Evolutionary conservation across 495 filamentous ascomycete species (phyloP), one percentile per base, ranked within the genome.

Genomic region (Aspergillus kassunensis): DNA sequence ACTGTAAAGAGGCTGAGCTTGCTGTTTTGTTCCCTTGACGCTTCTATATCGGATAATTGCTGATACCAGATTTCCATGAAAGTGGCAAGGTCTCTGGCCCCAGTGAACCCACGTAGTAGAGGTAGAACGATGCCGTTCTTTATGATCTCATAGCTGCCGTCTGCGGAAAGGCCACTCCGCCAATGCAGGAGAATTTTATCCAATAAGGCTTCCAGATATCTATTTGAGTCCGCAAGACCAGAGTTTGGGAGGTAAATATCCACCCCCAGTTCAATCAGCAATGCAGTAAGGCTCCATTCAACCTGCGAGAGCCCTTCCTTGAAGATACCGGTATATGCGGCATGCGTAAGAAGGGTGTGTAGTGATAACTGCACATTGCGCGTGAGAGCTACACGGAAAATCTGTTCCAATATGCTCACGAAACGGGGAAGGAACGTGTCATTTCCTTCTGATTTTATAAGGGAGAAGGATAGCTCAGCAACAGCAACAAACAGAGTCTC

Each of bases 31-130:
- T 65, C 49, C 34, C 70, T 63, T 42, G 66, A 59, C 45, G 65
- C 60, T 49, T 81, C 73, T n/a, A 72, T 58, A 19, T 68, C 56
- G 20, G 69, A 58, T 8, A 92, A 75, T 57, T 86, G 80, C 9
- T 72, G 65, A 36, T 80, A 71, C 89, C 89, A 93, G 12, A 79
- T 61, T 25, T 76, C 70, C 57, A 90, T 68, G 59, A 92, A 93
- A 4, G 76, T 76, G 7, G 76, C 55, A 27, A 93, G 60, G 53
- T 90, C 80, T 61, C 88, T 78, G 44, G 82, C 81, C 27, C 75
- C 75, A 25, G 78, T 75, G 61, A 85, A 89, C 2, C 80, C 85
- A 11, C 73, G 67, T 48, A 88, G 71, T 7, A 91, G 68, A 1
- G 85, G 76, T 10, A 81, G 59, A 3, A 87, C 57, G 12, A 84